Base-by-base conservation (phyloP, 306 rosid genomes). In the Gynostemma pentaphyllum region DNA sequence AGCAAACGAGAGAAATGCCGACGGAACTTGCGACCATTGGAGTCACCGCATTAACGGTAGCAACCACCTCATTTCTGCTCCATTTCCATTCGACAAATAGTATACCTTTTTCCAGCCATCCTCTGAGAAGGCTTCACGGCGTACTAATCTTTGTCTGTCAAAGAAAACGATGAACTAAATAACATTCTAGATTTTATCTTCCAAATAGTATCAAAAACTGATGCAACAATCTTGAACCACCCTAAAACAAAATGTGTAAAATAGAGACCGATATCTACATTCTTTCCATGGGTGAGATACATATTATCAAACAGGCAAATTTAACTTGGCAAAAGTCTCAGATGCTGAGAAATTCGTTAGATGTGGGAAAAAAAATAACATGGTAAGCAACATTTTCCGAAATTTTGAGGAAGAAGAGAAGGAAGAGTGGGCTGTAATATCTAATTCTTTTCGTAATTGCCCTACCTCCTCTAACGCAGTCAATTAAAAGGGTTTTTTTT, bases 101-200 rank as follows among this genome's bases (percentile, higher is more conserved):
- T 88, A 86, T 56, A 92, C 36, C 71, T 81, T 92, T 81, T 84
- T 88, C 95, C 98, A 92, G 54, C 68, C 87, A 34, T 88, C 95
- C 57, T 92, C 98, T 3, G 96, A 71, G 83, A 88, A 88, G 52
- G 68, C 83, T 78, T 88, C 96, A 8, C 81, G 96, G 1, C 75
- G 74, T 29, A 82, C 77, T 55, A 92, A 78, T 80, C 98, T 84
- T 77, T 86, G 98, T 73, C 98, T 92, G 85, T 74, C 73, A 79
- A 55, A 74, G 5, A 72, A 39, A 59, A 72, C 16, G 64, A 68
- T 45, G 15, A 48, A 64, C 9, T 48, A 34, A 27, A 39, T 49
- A 47, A 76, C 42, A 75, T 27, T 62, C 36, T 46, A 62, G 42
- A 18, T 7, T 47, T n/a, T 26, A 1, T 56, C 22, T 29, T 56